Percentiles rank a stretch among this genome's conserved stretches.
Conservation (phyloP, 1,284 basidiomycete genomes). For the Ustilago vetiveriae region DNA sequence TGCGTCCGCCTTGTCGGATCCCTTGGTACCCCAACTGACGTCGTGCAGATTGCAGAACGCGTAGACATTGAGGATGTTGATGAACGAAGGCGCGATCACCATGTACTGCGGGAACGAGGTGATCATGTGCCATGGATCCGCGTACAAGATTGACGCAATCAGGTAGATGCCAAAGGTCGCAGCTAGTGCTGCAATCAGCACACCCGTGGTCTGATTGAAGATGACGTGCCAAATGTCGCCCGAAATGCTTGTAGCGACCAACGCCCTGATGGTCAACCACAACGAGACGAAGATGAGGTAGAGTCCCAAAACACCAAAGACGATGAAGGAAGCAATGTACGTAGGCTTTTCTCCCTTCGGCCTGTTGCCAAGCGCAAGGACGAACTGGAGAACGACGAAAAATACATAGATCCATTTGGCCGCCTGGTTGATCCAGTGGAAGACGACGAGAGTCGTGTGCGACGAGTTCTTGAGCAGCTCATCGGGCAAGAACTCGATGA, state of each 20-base stretch:
- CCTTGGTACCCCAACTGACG: conserved; percentile 91
- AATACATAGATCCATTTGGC: conserved; percentile 88
- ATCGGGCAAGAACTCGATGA: conserved; percentile 84
- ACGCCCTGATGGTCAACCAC: conserved; percentile 60
- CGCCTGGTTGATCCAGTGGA: conserved; percentile 79
- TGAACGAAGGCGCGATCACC: conserved; percentile 87
- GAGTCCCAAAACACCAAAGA: conserved; percentile 66
- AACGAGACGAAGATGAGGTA: conserved; percentile 64
- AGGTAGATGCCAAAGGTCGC: conserved; percentile 70
- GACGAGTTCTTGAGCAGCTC: conserved; percentile 77
- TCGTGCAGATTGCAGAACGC: conserved; percentile 78
- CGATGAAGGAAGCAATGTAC: conserved; percentile 83
- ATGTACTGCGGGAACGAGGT: conserved; percentile 92
- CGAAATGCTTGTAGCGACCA: conserved; percentile 22
- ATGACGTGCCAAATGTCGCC: conserved; percentile 39
- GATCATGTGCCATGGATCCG: conserved; percentile 98
- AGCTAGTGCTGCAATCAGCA: conserved; percentile 63
- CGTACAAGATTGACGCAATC: conserved; percentile 86
- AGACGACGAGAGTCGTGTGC: conserved; percentile 75
- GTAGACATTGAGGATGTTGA: conserved; percentile 93
- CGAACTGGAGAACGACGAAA: conserved; percentile 86
- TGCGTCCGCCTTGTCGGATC: conserved; percentile 92
- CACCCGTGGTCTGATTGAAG: conserved; percentile 57
- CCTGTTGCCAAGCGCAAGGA: conserved; percentile 88
- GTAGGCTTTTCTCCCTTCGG: conserved; percentile 88